These are phyloP conservation scores for Cephaloascus fragrans DNA, from an alignment of 805 yeast species.

Conservation along the genomic window DNA sequence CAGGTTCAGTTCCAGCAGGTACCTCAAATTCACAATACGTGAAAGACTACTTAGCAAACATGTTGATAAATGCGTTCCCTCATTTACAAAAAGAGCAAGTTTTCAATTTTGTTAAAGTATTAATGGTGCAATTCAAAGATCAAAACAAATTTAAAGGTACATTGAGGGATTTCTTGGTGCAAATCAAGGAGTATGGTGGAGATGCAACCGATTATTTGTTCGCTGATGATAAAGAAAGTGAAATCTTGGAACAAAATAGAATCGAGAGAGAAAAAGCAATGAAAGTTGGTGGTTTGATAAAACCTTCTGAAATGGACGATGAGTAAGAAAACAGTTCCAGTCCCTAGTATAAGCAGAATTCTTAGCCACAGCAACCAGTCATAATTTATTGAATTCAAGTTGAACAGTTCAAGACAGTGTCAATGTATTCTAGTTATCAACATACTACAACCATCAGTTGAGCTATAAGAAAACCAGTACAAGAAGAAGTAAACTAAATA, in stretches of 20 bases:
- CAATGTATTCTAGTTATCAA: too few species aligned
- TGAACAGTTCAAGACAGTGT: too few species aligned
- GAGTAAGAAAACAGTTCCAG: conserved; percentile 14
- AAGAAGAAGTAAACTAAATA: too few species aligned
- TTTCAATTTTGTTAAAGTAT: conserved; percentile 67
- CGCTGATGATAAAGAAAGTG: conserved; percentile 86
- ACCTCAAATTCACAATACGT: conserved; percentile 73
- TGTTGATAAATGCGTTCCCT: conserved; percentile 85
- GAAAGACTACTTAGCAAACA: conserved; percentile 71
- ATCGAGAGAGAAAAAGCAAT: conserved; percentile 73
- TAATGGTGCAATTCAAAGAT: conserved; percentile 66
- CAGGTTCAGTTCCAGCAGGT: conserved; percentile 78
- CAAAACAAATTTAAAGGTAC: conserved; percentile 70
- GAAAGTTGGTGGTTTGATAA: conserved; percentile 85
- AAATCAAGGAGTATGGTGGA: conserved; percentile 92
- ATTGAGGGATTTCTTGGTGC: conserved; percentile 91
- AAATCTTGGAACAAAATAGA: conserved; percentile 56
- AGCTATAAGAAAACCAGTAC: too few species aligned
- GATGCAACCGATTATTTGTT: conserved; percentile 90
- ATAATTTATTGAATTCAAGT: too few species aligned
- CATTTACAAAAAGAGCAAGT: conserved; percentile 82
- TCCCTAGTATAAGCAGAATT: too few species aligned
- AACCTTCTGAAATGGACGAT: conserved; percentile 92
- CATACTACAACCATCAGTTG: too few species aligned
- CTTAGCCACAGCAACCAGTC: too few species aligned